Evolutionary conservation across 2,329 filamentous ascomycete genomes (phyloP).

Genomic region (Clonostachys rosea): DNA sequence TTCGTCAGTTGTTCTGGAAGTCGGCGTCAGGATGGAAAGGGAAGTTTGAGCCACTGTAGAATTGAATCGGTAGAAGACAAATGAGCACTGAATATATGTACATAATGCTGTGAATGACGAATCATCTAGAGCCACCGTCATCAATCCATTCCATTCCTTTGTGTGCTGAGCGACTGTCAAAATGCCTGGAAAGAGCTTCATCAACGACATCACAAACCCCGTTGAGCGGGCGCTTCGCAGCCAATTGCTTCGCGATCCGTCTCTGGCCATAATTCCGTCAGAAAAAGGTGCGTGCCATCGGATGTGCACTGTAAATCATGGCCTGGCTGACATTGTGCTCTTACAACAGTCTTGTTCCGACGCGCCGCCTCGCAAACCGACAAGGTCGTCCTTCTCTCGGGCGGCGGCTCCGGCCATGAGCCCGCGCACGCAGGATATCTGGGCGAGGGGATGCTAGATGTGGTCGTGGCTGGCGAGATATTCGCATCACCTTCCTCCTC

Average conservation of each 20-base stretch:
- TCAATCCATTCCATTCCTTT: too few relatives aligned
- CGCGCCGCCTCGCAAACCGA: conserved; percentile 16
- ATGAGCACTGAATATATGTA: neutral
- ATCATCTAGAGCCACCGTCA: too few relatives aligned
- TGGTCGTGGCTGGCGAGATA: conserved; percentile 81
- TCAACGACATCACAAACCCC: conserved; percentile 76
- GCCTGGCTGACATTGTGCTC: too few relatives aligned
- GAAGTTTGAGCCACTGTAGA: too few relatives aligned
- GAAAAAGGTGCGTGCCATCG: conserved; percentile 84
- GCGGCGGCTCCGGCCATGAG: conserved; percentile 87
- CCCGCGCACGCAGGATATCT: conserved; percentile 85
- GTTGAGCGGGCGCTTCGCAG: conserved; percentile 73
- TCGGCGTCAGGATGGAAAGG: too few relatives aligned
- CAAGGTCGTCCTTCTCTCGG: conserved; percentile 79
- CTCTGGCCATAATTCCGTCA: conserved; percentile 68
- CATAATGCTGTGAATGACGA: neutral
- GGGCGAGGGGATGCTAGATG: conserved; percentile 75
- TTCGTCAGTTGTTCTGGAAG: too few relatives aligned
- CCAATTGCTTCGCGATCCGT: conserved; percentile 79
- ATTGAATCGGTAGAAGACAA: conserved; percentile 1
- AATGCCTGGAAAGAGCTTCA: conserved; percentile 75
- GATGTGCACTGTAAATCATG: conserved; percentile 23
- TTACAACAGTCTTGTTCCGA: too few relatives aligned
- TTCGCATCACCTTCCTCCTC: conserved; percentile 79
- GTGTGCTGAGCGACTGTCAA: conserved; percentile 2